Percentiles rank a stretch among this genome's conserved stretches.
Evolutionary conservation across 176 grass and related monocot genomes (phyloP).

Genomic region (Aegilops tauschii): DNA sequence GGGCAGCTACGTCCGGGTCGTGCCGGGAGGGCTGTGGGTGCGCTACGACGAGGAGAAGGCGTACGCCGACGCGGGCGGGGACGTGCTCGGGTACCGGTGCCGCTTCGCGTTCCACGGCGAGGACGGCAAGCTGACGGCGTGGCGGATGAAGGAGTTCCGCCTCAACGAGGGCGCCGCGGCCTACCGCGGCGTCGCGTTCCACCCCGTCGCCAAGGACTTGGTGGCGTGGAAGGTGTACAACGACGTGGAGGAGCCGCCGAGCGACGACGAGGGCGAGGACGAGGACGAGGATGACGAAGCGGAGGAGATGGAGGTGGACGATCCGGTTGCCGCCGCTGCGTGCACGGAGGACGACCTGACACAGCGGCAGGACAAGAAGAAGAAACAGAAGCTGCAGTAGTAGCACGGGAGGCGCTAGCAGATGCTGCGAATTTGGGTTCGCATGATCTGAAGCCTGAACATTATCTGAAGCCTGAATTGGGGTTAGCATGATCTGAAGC

Average conservation of each 20-base stretch:
- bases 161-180: constrained; percentile 1
- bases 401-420: neutral
- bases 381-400: neutral
- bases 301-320: neutral
- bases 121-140: neutral
- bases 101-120: constrained; percentile 1
- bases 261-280: neutral
- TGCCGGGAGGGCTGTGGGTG: neutral
- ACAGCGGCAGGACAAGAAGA: neutral
- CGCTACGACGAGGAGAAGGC: neutral
- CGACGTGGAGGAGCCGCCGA: neutral
- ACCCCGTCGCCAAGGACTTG: neutral
- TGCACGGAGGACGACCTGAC: neutral
- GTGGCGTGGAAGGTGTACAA: constrained; percentile 18
- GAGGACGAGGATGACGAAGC: neutral
- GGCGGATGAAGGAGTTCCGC: constrained; percentile 23
- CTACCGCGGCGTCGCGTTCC: constrained; percentile 17
- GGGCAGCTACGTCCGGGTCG: neutral
- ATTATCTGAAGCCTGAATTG: no score
- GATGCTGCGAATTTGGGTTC: no score
- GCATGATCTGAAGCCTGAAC: no score
- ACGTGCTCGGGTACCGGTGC: neutral
- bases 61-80: neutral
- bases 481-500: no score
- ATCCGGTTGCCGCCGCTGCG: neutral